Base-by-base conservation (phyloP, 2,329 filamentous ascomycete species). In the Hymenoscyphus infarciens region DNA sequence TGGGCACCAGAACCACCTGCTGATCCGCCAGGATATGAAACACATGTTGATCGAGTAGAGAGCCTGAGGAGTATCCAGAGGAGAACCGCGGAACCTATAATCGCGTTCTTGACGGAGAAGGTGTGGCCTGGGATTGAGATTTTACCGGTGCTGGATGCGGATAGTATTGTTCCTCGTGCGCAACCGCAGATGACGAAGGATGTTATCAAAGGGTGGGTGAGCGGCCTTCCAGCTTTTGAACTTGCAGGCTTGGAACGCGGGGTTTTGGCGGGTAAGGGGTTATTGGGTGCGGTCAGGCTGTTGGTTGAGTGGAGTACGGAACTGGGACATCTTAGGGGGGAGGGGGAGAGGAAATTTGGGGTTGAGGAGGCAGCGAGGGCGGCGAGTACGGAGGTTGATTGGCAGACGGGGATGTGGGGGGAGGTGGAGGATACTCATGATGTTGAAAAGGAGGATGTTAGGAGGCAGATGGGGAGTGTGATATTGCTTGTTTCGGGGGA, bases 341-440 rank as follows among this genome's bases (percentile, higher is more conserved):
- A 74, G n/a, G 68, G 39, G 3, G 64, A 66, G 53, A 70, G 70
- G 56, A 75, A 75, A 61, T 97, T 96, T 73, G 90, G 91, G 0
- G 87, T 96, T 13, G 90, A 96, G 71, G 87, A 96, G 74, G 94
- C 93, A 0, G 87, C 91, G 0, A 81, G 83, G 71, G 88, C 89
- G 15, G 87, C 89, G 5, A 97, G 85, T 70, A 75, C 96, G 52
- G 95, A 99, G 79, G 91, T 97, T 16, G 82, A 86, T 67, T 97
- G 92, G 88, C 95, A 99, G 82, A 96, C 88, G 0, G 80, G 84
- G 31, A 87, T 90, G 77, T 98, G 95, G 94, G 95, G 95, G 8
- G 93, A 97, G 80, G 95, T 99, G 0, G 95, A 99, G 62, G 73
- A 99, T 77, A 97, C 93, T 31, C 95, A 99, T 77, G 95, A 99